Conservation (phyloP, 257 asterid species). For the Eustoma russellianum region DNA sequence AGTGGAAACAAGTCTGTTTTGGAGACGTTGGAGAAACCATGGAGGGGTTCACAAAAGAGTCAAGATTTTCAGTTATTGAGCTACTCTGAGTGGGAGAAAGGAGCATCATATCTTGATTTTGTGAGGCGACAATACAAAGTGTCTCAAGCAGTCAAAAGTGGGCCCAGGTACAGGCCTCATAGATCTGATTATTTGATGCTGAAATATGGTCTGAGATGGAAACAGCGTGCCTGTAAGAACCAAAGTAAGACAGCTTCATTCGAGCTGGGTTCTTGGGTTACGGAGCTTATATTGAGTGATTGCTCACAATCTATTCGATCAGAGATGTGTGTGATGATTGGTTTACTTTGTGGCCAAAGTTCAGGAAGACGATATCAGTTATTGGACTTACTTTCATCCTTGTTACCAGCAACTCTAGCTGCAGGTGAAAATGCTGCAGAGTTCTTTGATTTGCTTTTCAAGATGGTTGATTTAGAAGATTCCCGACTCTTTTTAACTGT, state of each 20-base stretch:
- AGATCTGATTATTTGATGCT: constrained; percentile 70
- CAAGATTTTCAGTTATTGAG: constrained; percentile 82
- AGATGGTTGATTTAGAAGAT: constrained; percentile 91
- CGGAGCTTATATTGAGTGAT: constrained; percentile 95
- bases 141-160: constrained; percentile 60
- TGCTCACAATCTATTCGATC: constrained; percentile 97
- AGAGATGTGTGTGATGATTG: constrained; percentile 94
- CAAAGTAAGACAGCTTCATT: constrained; percentile 58
- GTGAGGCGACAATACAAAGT: constrained; percentile 96
- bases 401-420: constrained; percentile 84
- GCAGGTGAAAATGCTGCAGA: constrained; percentile 99
- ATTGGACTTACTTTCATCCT: constrained; percentile 76
- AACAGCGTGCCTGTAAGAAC: constrained; percentile 63
- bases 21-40: constrained; percentile 57
- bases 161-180: constrained; percentile 78
- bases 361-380: constrained; percentile 74
- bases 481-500: constrained; percentile 92
- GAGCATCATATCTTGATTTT: constrained; percentile 97
- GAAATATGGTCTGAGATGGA: constrained; percentile 95
- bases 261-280: constrained; percentile 99
- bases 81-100: constrained; percentile 97
- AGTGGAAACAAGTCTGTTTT: constrained; percentile 40
- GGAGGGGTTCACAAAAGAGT: constrained; percentile 70
- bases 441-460: constrained; percentile 86
- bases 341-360: constrained; percentile 92